Percentiles rank a stretch among this genome's conserved stretches.
Evolutionary conservation across 805 yeast genomes (phyloP).

Genomic region (Kluyveromyces nonfermentans): DNA sequence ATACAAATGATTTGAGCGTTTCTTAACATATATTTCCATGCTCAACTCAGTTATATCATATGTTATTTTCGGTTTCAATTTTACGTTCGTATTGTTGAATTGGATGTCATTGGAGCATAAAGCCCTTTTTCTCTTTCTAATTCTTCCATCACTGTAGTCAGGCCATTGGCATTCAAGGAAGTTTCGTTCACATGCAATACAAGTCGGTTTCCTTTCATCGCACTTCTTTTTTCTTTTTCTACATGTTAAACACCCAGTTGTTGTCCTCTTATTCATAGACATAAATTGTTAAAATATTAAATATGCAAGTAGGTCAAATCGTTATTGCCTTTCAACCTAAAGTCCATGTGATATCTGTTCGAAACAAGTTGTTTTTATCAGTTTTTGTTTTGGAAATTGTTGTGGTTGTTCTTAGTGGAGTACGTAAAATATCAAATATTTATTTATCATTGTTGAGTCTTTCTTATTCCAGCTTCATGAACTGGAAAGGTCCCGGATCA

Average conservation of each 20-base stretch:
- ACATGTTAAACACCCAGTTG: constrained; percentile 73
- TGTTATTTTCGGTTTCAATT: neutral
- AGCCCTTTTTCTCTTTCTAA: neutral
- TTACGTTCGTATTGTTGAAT: constrained; percentile 1
- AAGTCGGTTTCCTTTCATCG: constrained; percentile 58
- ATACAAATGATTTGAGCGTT: neutral
- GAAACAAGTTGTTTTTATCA: too few relatives aligned
- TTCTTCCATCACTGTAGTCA: constrained; percentile 4
- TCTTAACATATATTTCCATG: constrained; percentile 2
- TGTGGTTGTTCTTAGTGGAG: too few relatives aligned
- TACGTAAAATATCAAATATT: too few relatives aligned
- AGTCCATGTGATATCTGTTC: neutral
- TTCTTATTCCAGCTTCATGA: too few relatives aligned
- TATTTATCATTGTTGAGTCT: too few relatives aligned
- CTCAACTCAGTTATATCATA: neutral
- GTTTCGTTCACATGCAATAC: constrained; percentile 59
- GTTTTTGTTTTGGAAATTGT: too few relatives aligned
- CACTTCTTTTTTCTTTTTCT: constrained; percentile 71
- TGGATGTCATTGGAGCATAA: neutral
- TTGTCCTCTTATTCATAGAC: constrained; percentile 36
- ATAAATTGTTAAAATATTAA: neutral
- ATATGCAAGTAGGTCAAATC: neutral
- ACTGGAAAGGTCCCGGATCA: too few relatives aligned
- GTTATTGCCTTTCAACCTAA: neutral
- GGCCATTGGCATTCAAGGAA: constrained; percentile 68